Percentiles rank a stretch among this genome's conserved stretches.
phyloP scores from a whole-genome alignment of 2,329 filamentous ascomycete genomes.

The Sporothrix sp. region DNA sequence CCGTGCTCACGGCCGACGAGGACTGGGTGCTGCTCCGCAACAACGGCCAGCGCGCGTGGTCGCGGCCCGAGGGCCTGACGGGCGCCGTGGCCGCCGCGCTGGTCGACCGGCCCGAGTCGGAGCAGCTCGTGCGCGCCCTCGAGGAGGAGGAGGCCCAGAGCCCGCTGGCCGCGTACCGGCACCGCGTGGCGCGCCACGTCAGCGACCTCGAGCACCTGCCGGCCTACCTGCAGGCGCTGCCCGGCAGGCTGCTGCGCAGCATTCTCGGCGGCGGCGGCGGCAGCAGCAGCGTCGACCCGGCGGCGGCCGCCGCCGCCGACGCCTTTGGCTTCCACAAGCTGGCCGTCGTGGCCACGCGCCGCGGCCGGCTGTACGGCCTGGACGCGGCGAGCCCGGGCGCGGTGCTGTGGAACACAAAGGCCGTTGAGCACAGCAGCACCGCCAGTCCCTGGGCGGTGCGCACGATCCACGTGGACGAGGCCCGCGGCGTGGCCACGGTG shows the following conservation, averaged over 20 bases:
- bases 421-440: slow-evolving; percentile 47
- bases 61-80: slow-evolving; percentile 71
- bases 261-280: slow-evolving; percentile 47
- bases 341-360: slow-evolving; percentile 67
- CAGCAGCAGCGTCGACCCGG: too few relatives aligned
- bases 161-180: slow-evolving; percentile 70
- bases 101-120: slow-evolving; percentile 64
- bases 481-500: slow-evolving; percentile 45
- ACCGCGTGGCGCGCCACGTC: slow-evolving; percentile 74
- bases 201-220: slow-evolving; percentile 70
- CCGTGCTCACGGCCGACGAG: slow-evolving; percentile 54
- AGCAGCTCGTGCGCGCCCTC: slow-evolving; percentile 68
- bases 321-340: slow-evolving; percentile 83
- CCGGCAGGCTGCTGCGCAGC: slow-evolving; percentile 56
- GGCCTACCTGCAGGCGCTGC: slow-evolving; percentile 59
- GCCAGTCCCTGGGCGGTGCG: slow-evolving; percentile 54
- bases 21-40: slow-evolving; percentile 83
- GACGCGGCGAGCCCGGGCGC: slow-evolving; percentile 65
- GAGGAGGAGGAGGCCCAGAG: slow-evolving; percentile 65
- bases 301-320: slow-evolving; percentile 16
- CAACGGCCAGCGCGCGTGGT: slow-evolving; percentile 75
- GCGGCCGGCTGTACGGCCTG: slow-evolving; percentile 70
- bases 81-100: slow-evolving; percentile 70
- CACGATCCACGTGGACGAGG: slow-evolving; percentile 54
- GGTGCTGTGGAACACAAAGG: slow-evolving; percentile 65